These are phyloP conservation scores for thale cress (Arabidopsis thaliana) DNA, from an alignment of 345 rosid species.

Conservation along the genomic window TAIR10.1 NC_003071.7:200001-200500, in stretches of 20 bases:
- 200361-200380: constrained; percentile 11
- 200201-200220: not conserved
- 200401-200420: constrained; percentile 79
- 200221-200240: constrained; percentile 85
- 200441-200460: constrained; percentile 74
- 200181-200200: not conserved
- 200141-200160: constrained; percentile 60
- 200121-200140: constrained; percentile 81
- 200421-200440: constrained; percentile 91
- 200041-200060: constrained; percentile 87
- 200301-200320: constrained; percentile 74
- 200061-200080: constrained; percentile 56
- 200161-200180: constrained; percentile 6
- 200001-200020: constrained; percentile 3
- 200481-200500: constrained; percentile 86
- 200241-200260: constrained; percentile 70
- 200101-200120: constrained; percentile 85
- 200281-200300: constrained; percentile 83
- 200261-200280: constrained; percentile 74
- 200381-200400: not conserved
- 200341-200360: constrained; percentile 17
- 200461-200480: constrained; percentile 89
- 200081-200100: constrained; percentile 56
- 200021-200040: constrained; percentile 54
- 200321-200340: constrained; percentile 27